A percentile compares a stretch with the other conserved stretches of the same genome.
Conservation (phyloP, 2,329 filamentous ascomycete genomes). For the Alternaria tenuissima region DNA sequence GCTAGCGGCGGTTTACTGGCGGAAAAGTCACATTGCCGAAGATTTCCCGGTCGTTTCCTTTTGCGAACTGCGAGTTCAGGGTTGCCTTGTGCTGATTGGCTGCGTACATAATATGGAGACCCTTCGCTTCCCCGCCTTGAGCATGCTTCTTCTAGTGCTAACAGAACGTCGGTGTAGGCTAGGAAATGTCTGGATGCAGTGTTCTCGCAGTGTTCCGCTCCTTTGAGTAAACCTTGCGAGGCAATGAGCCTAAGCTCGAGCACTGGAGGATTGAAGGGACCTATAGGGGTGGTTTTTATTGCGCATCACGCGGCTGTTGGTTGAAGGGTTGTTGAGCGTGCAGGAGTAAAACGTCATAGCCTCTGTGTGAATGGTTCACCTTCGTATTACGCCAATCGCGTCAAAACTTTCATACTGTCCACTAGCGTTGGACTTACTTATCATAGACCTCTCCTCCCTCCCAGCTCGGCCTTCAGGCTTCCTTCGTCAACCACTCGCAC, state of each 20-base stretch:
- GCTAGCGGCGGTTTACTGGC: constrained; percentile 4
- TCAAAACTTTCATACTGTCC: not conserved
- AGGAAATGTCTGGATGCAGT: not conserved
- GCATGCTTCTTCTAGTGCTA: not conserved
- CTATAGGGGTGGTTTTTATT: not conserved
- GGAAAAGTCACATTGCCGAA: not conserved
- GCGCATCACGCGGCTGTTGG: not conserved
- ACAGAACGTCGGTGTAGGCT: not conserved
- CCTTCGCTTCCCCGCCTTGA: constrained; percentile 1
- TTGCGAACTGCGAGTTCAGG: not conserved
- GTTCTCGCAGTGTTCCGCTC: constrained; percentile 23
- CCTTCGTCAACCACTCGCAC: not conserved
- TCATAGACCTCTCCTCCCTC: not conserved
- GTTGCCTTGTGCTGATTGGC: not conserved
- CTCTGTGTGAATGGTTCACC: not conserved
- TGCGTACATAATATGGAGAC: not conserved
- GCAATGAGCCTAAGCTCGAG: not conserved
- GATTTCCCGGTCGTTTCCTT: not conserved
- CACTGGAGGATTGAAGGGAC: not conserved
- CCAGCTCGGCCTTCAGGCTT: not conserved
- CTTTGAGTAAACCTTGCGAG: constrained; percentile 11
- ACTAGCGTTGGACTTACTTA: not conserved
- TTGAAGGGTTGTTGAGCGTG: not conserved
- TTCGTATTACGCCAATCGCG: not conserved
- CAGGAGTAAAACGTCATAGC: not conserved